These are phyloP conservation scores for Tulasnella sp. DNA, from an alignment of 768 basidiomycete species.

Conservation along the genomic window DNA sequence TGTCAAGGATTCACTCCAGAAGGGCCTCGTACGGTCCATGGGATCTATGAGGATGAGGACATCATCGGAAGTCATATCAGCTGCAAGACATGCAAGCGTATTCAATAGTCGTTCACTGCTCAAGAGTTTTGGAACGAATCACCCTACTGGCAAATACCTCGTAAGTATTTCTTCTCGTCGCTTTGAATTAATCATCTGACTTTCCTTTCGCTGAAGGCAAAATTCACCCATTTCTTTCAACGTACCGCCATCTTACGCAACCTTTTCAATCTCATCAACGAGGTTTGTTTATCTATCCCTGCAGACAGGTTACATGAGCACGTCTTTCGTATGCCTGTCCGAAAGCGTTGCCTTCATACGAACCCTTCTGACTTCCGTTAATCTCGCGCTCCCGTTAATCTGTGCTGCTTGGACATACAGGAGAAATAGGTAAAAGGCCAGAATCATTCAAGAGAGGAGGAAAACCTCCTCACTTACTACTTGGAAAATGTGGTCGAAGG, in stretches of 20 bases:
- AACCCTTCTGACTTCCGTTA: no score
- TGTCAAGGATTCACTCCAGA: no score
- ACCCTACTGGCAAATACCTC: background rate
- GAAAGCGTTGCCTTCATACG: no score
- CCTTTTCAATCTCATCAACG: background rate
- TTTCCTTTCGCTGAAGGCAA: background rate
- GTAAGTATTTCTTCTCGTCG: background rate
- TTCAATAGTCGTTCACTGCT: no score
- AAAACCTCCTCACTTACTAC: background rate
- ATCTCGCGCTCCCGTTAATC: no score
- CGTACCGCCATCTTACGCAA: background rate
- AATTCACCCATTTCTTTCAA: background rate
- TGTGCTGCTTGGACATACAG: background rate
- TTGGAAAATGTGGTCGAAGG: background rate
- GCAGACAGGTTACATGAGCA: background rate
- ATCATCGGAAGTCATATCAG: no score
- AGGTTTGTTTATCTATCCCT: background rate
- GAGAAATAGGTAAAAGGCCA: background rate
- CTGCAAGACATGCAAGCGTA: no score
- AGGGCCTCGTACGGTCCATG: no score
- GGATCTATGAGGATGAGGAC: no score
- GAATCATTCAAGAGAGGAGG: background rate
- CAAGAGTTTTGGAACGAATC: background rate
- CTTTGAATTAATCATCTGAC: background rate
- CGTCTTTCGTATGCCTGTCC: background rate